A percentile compares a stretch with the other conserved stretches of the same genome.
These are phyloP conservation scores for Dittrichia graveolens DNA, from an alignment of 129 eudicot species.

Conservation along the genomic window DNA sequence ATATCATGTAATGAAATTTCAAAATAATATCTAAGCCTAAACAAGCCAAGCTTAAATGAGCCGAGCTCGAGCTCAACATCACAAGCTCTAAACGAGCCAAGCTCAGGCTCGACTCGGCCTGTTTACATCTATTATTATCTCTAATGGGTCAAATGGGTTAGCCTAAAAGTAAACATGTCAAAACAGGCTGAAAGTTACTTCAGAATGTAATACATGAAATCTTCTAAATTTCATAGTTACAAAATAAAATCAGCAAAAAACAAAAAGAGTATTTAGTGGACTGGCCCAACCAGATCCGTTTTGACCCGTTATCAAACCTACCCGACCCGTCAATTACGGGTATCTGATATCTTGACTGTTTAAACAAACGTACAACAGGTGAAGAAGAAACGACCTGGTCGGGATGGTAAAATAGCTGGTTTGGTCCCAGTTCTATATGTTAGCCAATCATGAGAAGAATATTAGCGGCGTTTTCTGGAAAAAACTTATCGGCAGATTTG, in stretches of 20 bases:
- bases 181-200: background rate
- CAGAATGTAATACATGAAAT: background rate
- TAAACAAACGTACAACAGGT: constrained; percentile 51
- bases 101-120: too few relatives aligned
- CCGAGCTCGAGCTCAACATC: too few relatives aligned
- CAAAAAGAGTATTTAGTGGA: background rate
- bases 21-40: too few relatives aligned
- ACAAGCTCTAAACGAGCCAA: too few relatives aligned
- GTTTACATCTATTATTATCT: background rate
- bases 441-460: constrained; percentile 58
- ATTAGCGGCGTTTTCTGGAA: background rate
- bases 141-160: background rate
- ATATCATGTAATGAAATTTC: too few relatives aligned
- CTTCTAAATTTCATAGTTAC: background rate
- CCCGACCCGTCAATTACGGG: background rate
- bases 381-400: constrained; percentile 84
- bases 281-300: background rate
- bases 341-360: constrained; percentile 25
- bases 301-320: background rate
- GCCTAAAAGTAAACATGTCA: background rate
- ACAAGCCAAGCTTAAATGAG: too few relatives aligned
- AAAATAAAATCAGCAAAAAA: background rate
- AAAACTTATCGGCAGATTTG: background rate
- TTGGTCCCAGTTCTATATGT: constrained; percentile 92
- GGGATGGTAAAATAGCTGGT: constrained; percentile 97